Conservation (phyloP, 108 stramenopile species). For the Fragilariopsis cylindrus region DNA sequence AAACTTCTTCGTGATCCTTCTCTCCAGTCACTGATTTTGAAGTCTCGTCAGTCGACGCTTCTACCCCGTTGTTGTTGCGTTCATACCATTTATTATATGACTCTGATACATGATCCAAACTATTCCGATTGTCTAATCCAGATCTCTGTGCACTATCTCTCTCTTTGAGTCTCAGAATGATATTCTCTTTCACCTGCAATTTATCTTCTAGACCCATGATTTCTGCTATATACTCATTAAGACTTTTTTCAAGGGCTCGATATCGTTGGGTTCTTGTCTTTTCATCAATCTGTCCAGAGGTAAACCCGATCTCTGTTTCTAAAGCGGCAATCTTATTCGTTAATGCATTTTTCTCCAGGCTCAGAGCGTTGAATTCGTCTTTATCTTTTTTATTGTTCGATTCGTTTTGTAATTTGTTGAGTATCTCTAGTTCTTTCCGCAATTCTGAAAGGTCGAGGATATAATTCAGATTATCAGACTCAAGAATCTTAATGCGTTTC, state of each 20-base stretch:
- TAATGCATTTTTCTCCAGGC: slow-evolving; percentile 15
- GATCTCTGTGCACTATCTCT: slow-evolving; percentile 11
- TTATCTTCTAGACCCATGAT: slow-evolving; percentile 33
- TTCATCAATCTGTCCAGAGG: slow-evolving; percentile 21
- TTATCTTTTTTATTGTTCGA: neutral
- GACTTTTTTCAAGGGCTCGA: slow-evolving; percentile 20
- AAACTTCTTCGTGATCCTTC: neutral
- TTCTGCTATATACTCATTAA: slow-evolving; percentile 29
- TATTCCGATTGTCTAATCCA: neutral
- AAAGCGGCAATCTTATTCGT: slow-evolving; percentile 19
- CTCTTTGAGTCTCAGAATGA: slow-evolving; percentile 22
- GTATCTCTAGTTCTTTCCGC: slow-evolving; percentile 9
- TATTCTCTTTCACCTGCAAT: slow-evolving; percentile 20
- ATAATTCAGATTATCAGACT: slow-evolving; percentile 25
- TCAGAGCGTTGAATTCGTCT: neutral
- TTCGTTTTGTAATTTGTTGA: slow-evolving; percentile 3
- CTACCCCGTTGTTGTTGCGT: neutral
- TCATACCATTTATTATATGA: too few relatives aligned
- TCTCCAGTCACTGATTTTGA: neutral
- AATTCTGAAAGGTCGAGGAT: neutral
- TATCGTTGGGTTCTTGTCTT: slow-evolving; percentile 17
- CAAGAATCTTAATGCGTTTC: slow-evolving; percentile 26
- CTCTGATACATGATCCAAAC: neutral
- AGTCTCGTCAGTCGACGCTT: neutral
- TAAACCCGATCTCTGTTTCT: slow-evolving; percentile 21